Conservation (phyloP, 345 rosid species). For the Gossypium arboreum region DNA sequence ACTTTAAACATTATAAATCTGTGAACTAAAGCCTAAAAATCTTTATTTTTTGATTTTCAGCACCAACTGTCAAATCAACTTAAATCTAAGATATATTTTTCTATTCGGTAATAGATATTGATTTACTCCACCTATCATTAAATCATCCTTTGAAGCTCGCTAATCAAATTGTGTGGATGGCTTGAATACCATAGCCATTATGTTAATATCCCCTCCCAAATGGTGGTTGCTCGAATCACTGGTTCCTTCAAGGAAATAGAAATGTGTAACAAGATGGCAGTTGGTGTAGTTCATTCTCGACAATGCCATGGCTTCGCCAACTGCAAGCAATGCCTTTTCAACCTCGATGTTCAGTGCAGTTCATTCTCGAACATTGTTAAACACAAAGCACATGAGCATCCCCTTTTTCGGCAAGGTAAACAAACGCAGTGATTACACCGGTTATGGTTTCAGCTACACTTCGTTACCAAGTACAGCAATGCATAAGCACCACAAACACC, state of each 20-base stretch:
- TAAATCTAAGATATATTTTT: too few species aligned
- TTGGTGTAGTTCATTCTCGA: too few species aligned
- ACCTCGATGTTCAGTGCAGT: slow-evolving; percentile 11
- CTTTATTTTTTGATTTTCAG: too few species aligned
- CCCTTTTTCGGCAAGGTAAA: background rate
- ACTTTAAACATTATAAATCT: too few species aligned
- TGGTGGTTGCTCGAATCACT: background rate
- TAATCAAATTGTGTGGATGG: background rate
- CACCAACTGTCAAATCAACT: too few species aligned
- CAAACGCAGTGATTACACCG: background rate
- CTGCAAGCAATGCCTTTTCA: background rate
- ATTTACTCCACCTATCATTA: too few species aligned
- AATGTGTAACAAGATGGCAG: background rate
- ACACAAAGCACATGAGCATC: slow-evolving; percentile 7
- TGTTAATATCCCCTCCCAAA: too few species aligned
- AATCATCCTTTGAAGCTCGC: too few species aligned
- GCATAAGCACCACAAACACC: background rate
- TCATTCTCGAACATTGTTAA: background rate
- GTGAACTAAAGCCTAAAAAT: fast-evolving
- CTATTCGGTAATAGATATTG: too few species aligned
- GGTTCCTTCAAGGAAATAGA: slow-evolving; percentile 2
- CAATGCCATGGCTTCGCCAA: slow-evolving; percentile 4
- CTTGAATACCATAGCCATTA: background rate
- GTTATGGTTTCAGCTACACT: background rate
- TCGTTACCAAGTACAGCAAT: background rate